Percentiles rank a stretch among this genome's conserved stretches.
Conservation (phyloP, 257 asterid species). For the Cinchona pubescens region DNA sequence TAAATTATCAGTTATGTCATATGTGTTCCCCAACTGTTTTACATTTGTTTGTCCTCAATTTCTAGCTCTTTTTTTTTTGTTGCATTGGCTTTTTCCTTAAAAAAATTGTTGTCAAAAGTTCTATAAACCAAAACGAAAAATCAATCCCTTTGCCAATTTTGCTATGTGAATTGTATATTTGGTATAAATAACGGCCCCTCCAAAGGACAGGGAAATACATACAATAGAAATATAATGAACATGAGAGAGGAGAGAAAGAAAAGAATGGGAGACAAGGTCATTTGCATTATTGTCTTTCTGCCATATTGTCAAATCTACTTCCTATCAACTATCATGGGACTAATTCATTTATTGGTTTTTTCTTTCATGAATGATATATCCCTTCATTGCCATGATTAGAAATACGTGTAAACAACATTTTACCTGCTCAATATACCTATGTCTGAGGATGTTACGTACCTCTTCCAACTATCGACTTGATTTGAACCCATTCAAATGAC, state of each 20-base stretch:
- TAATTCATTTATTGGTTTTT: background rate
- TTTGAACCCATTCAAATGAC: background rate
- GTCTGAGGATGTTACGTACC: background rate
- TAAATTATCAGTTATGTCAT: background rate
- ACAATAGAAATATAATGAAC: background rate
- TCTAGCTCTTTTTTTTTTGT: background rate
- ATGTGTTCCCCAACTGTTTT: constrained; percentile 12
- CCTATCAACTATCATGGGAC: constrained; percentile 24
- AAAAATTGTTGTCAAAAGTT: background rate
- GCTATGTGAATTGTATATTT: background rate
- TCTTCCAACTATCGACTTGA: background rate
- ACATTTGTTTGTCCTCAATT: background rate
- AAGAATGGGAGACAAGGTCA: constrained; percentile 25
- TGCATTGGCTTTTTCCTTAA: constrained; percentile 8
- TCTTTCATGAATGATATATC: background rate
- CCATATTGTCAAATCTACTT: constrained; percentile 24
- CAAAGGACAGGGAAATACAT: background rate
- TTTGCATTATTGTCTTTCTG: constrained; percentile 21
- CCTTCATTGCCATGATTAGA: background rate
- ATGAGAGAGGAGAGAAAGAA: background rate
- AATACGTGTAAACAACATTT: background rate
- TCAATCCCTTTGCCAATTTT: background rate
- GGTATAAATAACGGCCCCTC: background rate
- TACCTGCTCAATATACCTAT: background rate
- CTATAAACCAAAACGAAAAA: background rate